These are phyloP conservation scores for Wakefieldia striispora DNA, from an alignment of 768 basidiomycete species.

Conservation along the genomic window DNA sequence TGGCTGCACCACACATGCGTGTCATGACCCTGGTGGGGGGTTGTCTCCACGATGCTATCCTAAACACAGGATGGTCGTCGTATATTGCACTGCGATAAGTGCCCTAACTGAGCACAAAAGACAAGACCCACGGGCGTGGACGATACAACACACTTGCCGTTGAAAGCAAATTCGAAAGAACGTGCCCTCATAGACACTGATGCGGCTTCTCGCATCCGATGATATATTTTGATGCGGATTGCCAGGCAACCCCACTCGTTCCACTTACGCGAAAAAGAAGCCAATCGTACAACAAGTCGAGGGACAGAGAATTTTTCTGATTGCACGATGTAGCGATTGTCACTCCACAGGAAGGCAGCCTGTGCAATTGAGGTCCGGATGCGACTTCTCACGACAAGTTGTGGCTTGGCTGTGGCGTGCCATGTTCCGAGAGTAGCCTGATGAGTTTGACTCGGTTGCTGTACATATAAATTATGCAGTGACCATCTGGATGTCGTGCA, in stretches of 20 bases:
- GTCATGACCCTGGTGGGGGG: too few species aligned
- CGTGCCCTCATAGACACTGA: background rate
- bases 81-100: too few species aligned
- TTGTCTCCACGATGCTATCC: too few species aligned
- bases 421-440: background rate
- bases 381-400: slow-evolving; percentile 17
- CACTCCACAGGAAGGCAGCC: slow-evolving; percentile 10
- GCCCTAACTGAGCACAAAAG: too few species aligned
- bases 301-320: background rate
- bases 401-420: slow-evolving; percentile 17
- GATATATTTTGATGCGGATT: slow-evolving; percentile 20
- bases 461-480: background rate
- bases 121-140: too few species aligned
- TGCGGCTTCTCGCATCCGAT: slow-evolving; percentile 2
- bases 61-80: too few species aligned
- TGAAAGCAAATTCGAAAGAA: background rate
- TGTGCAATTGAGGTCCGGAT: too few species aligned
- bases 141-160: too few species aligned
- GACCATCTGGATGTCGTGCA: background rate
- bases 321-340: slow-evolving; percentile 1
- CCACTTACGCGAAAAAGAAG: slow-evolving; percentile 17
- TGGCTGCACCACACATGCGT: too few species aligned
- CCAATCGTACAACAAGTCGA: background rate
- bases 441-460: background rate
- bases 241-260: slow-evolving; percentile 19